Conservation (phyloP, 2,329 filamentous ascomycete species). For the Botrytis byssoidea region DNA sequence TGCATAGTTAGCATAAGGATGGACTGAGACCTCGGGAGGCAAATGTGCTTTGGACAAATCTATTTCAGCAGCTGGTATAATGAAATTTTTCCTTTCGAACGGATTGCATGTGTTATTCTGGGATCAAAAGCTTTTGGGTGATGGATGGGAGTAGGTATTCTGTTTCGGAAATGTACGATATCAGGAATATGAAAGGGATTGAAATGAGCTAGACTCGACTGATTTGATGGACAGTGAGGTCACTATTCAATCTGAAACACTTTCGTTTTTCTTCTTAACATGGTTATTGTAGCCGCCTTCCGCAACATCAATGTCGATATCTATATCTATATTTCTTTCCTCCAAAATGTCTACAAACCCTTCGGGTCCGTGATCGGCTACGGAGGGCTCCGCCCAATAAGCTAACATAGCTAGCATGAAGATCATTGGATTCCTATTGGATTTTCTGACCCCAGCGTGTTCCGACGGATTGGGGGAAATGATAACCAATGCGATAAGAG, state of each 20-base stretch:
- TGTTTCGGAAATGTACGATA: constrained; percentile 10
- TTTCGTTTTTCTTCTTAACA: neutral
- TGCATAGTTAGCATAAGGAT: constrained; percentile 1
- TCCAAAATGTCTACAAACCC: neutral
- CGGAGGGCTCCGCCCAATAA: constrained; percentile 8
- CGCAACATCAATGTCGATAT: neutral
- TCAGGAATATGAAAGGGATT: neutral
- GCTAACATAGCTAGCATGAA: neutral
- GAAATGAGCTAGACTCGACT: neutral
- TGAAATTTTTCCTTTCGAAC: neutral
- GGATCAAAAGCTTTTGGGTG: neutral
- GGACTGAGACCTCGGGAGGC: neutral
- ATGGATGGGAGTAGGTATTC: neutral
- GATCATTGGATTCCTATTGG: neutral
- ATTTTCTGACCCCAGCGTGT: neutral
- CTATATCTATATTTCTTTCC: neutral
- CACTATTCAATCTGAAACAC: neutral
- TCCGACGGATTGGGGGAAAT: neutral
- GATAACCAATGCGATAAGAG: constrained; percentile 3
- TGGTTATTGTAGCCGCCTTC: neutral
- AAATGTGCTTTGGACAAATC: constrained; percentile 1
- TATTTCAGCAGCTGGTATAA: neutral
- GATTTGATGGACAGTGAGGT: neutral
- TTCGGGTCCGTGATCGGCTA: constrained; percentile 10
- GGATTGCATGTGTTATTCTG: neutral